phyloP scores from a whole-genome alignment of 495 filamentous ascomycete genomes.

The Platismatia glauca region DNA sequence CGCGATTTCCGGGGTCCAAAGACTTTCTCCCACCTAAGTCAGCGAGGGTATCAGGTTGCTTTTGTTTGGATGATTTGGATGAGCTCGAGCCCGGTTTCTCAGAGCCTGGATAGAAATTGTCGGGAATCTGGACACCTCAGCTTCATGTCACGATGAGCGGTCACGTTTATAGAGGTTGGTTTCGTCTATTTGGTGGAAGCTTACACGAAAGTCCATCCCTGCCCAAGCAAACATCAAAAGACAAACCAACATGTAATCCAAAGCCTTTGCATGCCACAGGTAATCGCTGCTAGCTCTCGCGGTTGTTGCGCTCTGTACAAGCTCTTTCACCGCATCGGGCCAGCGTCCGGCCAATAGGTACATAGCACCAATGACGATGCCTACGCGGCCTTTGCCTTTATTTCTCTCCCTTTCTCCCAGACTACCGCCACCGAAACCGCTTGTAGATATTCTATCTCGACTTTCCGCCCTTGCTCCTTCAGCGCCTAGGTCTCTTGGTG shows the following conservation, averaged over 20 bases:
- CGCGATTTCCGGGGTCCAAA: slow-evolving; percentile 38
- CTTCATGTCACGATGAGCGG: slow-evolving; percentile 1
- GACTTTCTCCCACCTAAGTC: slow-evolving; percentile 38
- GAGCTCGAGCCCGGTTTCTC: slow-evolving; percentile 41
- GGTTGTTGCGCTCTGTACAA: slow-evolving; percentile 67
- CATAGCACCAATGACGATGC: slow-evolving; percentile 73
- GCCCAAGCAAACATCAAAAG: slow-evolving; percentile 79
- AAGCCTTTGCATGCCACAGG: slow-evolving; percentile 91
- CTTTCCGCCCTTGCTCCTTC: slow-evolving; percentile 40
- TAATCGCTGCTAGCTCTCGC: slow-evolving; percentile 80
- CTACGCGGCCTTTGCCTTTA: slow-evolving; percentile 71
- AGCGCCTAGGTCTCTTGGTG: slow-evolving; percentile 15
- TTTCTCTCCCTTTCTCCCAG: slow-evolving; percentile 67
- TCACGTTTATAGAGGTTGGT: neutral
- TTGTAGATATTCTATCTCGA: slow-evolving; percentile 72
- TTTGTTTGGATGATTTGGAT: slow-evolving; percentile 30
- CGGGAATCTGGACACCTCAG: slow-evolving; percentile 44
- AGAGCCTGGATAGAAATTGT: slow-evolving; percentile 49
- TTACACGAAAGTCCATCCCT: slow-evolving; percentile 77
- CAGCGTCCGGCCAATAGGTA: slow-evolving; percentile 84
- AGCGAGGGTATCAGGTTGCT: slow-evolving; percentile 30
- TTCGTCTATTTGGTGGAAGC: slow-evolving; percentile 18
- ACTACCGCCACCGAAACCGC: slow-evolving; percentile 69
- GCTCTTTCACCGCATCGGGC: slow-evolving; percentile 79
- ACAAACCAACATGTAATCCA: slow-evolving; percentile 76